Evolutionary conservation across 2,329 filamentous ascomycete species (phyloP).

Genomic region (Diaporthe helianthi): DNA sequence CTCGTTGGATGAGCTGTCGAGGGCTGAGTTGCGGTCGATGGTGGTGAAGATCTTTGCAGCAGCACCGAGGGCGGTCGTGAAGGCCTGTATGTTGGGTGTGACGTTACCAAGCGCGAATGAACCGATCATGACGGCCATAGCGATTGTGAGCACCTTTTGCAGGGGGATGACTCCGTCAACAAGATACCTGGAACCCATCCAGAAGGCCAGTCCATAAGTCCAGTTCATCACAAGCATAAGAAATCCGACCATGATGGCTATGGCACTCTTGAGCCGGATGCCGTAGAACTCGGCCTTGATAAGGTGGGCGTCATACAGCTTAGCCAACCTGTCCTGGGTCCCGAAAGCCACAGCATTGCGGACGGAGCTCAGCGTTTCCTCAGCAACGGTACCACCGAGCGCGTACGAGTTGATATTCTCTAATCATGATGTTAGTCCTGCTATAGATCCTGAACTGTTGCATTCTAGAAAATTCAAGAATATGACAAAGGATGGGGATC

Average conservation of each 20-base stretch:
- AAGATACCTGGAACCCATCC: conserved; percentile 82
- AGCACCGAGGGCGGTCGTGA: conserved; percentile 82
- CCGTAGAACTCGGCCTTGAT: conserved; percentile 77
- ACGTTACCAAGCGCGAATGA: conserved; percentile 91
- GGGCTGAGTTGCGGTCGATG: conserved; percentile 85
- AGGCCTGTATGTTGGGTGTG: conserved; percentile 84
- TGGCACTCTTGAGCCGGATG: conserved; percentile 73
- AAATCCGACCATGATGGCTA: conserved; percentile 80
- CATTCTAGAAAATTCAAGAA: too few relatives aligned
- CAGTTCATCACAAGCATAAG: conserved; percentile 87
- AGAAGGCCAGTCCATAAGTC: conserved; percentile 88
- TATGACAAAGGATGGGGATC: too few relatives aligned
- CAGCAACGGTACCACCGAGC: conserved; percentile 83
- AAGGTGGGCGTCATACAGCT: conserved; percentile 82
- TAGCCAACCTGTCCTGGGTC: conserved; percentile 89
- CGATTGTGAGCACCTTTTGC: conserved; percentile 78
- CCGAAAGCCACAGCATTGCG: conserved; percentile 92
- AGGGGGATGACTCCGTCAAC: conserved; percentile 70
- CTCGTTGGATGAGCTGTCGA: conserved; percentile 75
- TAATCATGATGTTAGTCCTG: too few relatives aligned
- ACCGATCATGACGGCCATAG: conserved; percentile 91
- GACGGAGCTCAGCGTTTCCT: conserved; percentile 93
- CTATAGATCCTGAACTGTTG: too few relatives aligned
- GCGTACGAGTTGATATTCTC: conserved; percentile 81
- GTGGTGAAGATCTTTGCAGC: conserved; percentile 92